Conservation (phyloP, 805 yeast genomes). For the Danielia oregonensis region DNA sequence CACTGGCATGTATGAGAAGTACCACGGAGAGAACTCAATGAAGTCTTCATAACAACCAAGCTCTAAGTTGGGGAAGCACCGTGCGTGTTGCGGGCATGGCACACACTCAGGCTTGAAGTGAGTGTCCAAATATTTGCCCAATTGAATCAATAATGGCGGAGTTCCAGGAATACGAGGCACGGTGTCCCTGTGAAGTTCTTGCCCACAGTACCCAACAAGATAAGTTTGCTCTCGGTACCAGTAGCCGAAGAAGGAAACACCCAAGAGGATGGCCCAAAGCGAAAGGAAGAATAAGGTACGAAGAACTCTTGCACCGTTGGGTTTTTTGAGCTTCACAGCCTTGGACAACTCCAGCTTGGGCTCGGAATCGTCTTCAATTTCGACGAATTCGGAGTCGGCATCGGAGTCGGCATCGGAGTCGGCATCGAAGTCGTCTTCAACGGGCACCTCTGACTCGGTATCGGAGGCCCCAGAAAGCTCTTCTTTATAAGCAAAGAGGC, state of each 20-base stretch:
- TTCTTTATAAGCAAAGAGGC: not conserved
- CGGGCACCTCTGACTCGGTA: too few relatives aligned
- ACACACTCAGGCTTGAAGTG: slow-evolving; percentile 59
- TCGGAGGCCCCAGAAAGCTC: slow-evolving; percentile 2
- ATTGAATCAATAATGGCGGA: slow-evolving; percentile 25
- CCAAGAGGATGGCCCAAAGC: slow-evolving; percentile 33
- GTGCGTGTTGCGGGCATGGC: slow-evolving; percentile 78
- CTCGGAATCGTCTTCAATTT: not conserved
- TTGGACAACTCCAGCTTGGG: not conserved
- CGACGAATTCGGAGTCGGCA: slow-evolving; percentile 18
- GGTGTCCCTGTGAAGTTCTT: slow-evolving; percentile 46
- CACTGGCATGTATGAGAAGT: slow-evolving; percentile 57
- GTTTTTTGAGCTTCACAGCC: too few relatives aligned
- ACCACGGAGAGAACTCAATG: slow-evolving; percentile 48
- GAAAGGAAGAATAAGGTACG: slow-evolving; percentile 13
- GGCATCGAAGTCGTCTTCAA: slow-evolving; percentile 1
- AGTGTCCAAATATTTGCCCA: slow-evolving; percentile 45
- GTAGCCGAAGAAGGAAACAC: slow-evolving; percentile 38
- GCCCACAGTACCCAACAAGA: slow-evolving; percentile 73
- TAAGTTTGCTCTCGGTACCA: slow-evolving; percentile 66
- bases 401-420: slow-evolving; percentile 3
- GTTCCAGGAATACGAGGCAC: slow-evolving; percentile 27
- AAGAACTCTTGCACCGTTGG: too few relatives aligned
- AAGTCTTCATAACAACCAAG: slow-evolving; percentile 72
- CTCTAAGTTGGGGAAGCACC: slow-evolving; percentile 59